These are phyloP conservation scores for Rubia occidens DNA, from an alignment of 305 asterid species.

Conservation along the genomic window DNA sequence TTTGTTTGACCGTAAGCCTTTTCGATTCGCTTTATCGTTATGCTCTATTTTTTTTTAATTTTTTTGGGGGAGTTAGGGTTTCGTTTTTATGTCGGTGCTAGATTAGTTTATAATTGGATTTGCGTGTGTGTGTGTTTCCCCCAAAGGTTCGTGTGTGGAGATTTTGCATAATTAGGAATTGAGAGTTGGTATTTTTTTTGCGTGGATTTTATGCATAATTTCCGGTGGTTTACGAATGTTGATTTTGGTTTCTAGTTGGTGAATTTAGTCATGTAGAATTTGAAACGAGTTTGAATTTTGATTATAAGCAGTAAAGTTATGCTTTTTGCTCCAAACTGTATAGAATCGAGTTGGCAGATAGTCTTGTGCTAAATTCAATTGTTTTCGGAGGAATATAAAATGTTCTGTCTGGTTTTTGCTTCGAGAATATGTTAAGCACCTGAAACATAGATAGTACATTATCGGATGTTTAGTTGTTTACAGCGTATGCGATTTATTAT, in stretches of 20 bases:
- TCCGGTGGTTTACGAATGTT: too few species aligned
- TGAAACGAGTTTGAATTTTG: background rate
- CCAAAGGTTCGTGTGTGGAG: constrained; percentile 12
- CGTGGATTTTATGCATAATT: too few species aligned
- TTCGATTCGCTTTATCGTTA: constrained; percentile 20
- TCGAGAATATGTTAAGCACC: background rate
- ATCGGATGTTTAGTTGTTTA: background rate
- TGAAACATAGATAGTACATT: background rate
- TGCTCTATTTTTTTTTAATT: background rate
- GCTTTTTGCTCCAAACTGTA: background rate
- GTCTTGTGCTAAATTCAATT: background rate
- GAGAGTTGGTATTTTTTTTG: background rate
- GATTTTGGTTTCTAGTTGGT: background rate
- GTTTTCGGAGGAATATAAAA: background rate
- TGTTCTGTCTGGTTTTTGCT: background rate
- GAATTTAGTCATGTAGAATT: background rate
- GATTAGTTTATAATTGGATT: background rate
- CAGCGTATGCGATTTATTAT: background rate
- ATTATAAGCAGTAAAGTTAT: background rate
- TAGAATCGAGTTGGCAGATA: background rate
- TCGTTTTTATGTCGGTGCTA: background rate
- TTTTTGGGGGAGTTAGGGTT: background rate
- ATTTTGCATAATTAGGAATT: background rate
- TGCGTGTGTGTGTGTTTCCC: background rate
- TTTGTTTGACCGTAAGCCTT: constrained; percentile 2